Evolutionary conservation across 139 green algal genomes (phyloP).

Genomic region (Zygnema circumcarinatum): DNA sequence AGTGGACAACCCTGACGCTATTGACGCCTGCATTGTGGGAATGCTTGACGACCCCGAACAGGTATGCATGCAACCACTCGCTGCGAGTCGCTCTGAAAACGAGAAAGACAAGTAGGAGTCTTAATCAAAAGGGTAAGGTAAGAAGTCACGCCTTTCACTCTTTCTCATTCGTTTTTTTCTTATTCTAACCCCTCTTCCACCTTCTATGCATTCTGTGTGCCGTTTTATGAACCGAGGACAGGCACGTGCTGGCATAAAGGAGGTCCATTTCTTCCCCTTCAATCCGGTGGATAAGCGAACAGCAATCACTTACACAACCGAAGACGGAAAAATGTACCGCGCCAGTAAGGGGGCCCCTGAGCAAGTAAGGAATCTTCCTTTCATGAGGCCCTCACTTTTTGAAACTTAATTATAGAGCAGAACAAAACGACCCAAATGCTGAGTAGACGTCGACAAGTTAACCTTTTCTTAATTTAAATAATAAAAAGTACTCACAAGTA

Average conservation of each 20-base stretch:
- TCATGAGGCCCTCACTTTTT: slow-evolving; percentile 61
- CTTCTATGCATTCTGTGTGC: too few species aligned
- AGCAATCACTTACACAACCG: slow-evolving; percentile 66
- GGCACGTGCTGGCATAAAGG: slow-evolving; percentile 40
- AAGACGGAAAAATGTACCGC: slow-evolving; percentile 50
- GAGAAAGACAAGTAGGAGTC: too few species aligned
- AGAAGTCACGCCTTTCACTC: too few species aligned
- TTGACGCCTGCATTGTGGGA: slow-evolving; percentile 83
- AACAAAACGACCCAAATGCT: slow-evolving; percentile 34
- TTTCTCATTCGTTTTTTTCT: too few species aligned
- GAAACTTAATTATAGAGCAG: slow-evolving; percentile 45
- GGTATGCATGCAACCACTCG: neutral
- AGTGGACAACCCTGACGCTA: slow-evolving; percentile 79
- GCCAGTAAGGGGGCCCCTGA: slow-evolving; percentile 79
- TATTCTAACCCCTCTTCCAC: too few species aligned
- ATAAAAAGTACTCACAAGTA: too few species aligned
- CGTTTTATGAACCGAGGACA: too few species aligned
- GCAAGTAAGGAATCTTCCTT: slow-evolving; percentile 5
- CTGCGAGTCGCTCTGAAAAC: too few species aligned
- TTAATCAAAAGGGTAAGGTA: too few species aligned
- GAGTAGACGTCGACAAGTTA: neutral
- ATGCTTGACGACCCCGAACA: slow-evolving; percentile 31
- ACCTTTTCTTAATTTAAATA: too few species aligned
- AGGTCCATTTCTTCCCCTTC: slow-evolving; percentile 84
- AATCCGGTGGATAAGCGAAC: slow-evolving; percentile 87